phyloP scores from a whole-genome alignment of 129 eudicot genomes.

The Tagetes patula region DNA sequence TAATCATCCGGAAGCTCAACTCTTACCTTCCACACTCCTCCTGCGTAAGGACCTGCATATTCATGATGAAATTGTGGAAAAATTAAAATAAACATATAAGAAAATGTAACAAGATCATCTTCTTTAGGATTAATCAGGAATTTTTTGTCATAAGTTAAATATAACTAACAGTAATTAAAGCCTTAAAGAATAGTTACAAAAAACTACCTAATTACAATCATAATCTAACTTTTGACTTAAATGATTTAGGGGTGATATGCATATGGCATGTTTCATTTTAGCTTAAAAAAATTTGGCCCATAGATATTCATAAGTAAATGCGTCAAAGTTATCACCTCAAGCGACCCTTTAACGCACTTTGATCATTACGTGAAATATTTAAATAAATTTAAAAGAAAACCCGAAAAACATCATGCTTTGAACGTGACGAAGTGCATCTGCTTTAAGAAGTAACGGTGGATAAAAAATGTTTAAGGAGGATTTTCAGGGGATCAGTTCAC shows the following conservation, averaged over 20 bases:
- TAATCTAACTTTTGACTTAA: not conserved
- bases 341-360: not conserved
- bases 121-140: not conserved
- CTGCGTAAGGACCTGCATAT: constrained; percentile 60
- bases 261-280: not conserved
- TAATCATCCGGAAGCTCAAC: constrained; percentile 91
- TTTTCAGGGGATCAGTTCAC: not conserved
- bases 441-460: not conserved
- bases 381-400: not conserved
- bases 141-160: not conserved
- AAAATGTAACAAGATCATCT: not conserved
- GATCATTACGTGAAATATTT: not conserved
- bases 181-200: not conserved
- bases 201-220: not conserved
- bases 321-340: not conserved
- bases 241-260: not conserved
- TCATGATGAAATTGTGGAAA: not conserved
- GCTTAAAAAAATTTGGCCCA: not conserved
- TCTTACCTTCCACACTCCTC: constrained; percentile 75
- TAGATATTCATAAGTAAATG: not conserved
- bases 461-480: not conserved
- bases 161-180: not conserved
- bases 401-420: not conserved
- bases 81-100: not conserved
- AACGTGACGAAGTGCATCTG: not conserved